phyloP scores from a whole-genome alignment of 176 grass and related monocot species.

The Juncus inflexus region DNA sequence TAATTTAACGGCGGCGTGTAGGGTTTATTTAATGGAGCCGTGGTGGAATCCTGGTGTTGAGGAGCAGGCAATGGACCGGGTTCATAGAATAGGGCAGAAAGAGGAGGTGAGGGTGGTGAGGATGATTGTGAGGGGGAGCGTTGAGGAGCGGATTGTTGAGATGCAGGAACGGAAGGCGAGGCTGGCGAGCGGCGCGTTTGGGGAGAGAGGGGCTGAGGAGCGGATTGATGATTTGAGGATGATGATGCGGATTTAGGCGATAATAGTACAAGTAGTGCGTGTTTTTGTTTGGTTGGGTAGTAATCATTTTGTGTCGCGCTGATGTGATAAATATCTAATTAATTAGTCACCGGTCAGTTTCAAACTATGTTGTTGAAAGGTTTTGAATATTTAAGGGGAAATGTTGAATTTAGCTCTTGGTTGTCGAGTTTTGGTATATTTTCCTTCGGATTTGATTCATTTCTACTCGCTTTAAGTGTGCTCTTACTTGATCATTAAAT shows the following conservation, averaged over 20 bases:
- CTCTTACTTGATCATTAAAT: no score
- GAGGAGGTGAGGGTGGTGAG: constrained; percentile 70
- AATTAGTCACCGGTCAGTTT: no score
- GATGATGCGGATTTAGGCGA: constrained; percentile 43
- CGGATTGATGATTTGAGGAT: constrained; percentile 74
- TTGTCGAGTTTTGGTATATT: no score
- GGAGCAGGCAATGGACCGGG: constrained; percentile 94
- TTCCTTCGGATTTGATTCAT: no score
- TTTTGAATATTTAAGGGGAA: no score
- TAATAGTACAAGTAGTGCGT: no score
- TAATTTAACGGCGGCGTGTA: constrained; percentile 78
- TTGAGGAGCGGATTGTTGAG: constrained; percentile 77
- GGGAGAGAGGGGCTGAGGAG: constrained; percentile 48
- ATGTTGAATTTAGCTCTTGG: no score
- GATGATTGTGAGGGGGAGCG: constrained; percentile 63
- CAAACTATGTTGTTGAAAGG: no score
- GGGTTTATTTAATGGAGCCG: constrained; percentile 80
- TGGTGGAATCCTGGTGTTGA: constrained; percentile 96
- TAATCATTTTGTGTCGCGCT: no score
- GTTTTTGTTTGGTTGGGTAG: no score
- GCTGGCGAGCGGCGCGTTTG: constrained; percentile 53
- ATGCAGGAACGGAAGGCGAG: constrained; percentile 76
- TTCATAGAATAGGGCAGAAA: constrained; percentile 83
- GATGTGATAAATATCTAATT: no score
- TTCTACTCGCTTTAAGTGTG: no score